phyloP scores from a whole-genome alignment of 305 asterid genomes.

The Euphrasia arctica region DNA sequence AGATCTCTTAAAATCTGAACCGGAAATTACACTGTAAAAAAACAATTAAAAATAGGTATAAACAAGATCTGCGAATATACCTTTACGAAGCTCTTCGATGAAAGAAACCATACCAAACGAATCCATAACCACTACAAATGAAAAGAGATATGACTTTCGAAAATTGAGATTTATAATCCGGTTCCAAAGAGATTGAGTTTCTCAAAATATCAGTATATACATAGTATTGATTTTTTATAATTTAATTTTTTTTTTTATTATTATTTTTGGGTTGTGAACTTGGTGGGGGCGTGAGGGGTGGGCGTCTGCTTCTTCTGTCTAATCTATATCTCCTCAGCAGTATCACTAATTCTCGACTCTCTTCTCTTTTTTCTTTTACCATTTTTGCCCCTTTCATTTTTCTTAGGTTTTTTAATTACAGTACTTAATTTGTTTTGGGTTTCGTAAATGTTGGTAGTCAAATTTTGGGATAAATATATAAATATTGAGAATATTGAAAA shows the following conservation, averaged over 20 bases:
- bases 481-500: too few relatives aligned
- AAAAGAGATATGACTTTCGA: slow-evolving; percentile 25
- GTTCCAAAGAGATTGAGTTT: slow-evolving; percentile 16
- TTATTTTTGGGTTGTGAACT: slow-evolving; percentile 31
- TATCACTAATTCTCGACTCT: slow-evolving; percentile 10
- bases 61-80: slow-evolving; percentile 67
- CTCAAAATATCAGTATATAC: slow-evolving; percentile 2
- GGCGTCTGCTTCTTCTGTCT: slow-evolving; percentile 32
- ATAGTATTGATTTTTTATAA: too few relatives aligned
- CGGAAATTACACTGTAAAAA: slow-evolving; percentile 17
- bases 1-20: slow-evolving; percentile 56
- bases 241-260: not conserved
- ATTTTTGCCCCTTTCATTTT: slow-evolving; percentile 27
- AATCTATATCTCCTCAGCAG: slow-evolving; percentile 34
- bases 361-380: slow-evolving; percentile 13
- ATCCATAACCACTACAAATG: slow-evolving; percentile 44
- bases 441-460: not conserved
- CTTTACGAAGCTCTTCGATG: slow-evolving; percentile 66
- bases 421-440: not conserved
- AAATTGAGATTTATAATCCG: slow-evolving; percentile 23
- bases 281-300: slow-evolving; percentile 26
- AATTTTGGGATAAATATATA: not conserved
- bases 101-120: slow-evolving; percentile 53
- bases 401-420: not conserved
- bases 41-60: slow-evolving; percentile 9